These are phyloP conservation scores for Komagataella pastoris DNA, from an alignment of 805 yeast species.

Conservation along the genomic window DNA sequence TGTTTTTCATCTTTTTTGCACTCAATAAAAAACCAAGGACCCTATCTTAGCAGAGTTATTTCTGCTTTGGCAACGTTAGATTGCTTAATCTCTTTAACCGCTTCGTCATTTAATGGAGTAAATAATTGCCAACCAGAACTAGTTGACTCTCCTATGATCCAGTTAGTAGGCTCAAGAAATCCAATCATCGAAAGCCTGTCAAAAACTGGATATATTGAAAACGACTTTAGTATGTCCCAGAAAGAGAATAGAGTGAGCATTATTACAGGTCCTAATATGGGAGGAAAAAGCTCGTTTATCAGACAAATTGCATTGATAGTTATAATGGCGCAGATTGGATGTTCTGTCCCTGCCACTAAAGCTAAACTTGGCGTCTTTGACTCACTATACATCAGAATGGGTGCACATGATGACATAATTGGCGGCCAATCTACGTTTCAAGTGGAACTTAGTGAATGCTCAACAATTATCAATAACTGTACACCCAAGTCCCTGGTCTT, in stretches of 20 bases:
- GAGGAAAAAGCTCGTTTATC: constrained; percentile 72
- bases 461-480: constrained; percentile 36
- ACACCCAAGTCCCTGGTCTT: constrained; percentile 44
- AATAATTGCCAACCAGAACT: constrained; percentile 38
- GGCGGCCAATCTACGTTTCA: constrained; percentile 74
- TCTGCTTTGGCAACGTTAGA: constrained; percentile 43
- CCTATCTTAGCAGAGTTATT: constrained; percentile 27
- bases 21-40: constrained; percentile 23
- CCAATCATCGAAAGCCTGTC: constrained; percentile 17
- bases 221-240: constrained; percentile 38
- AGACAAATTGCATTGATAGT: constrained; percentile 59
- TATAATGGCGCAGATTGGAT: constrained; percentile 68
- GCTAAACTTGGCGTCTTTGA: constrained; percentile 56
- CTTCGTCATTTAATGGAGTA: constrained; percentile 33
- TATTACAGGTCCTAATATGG: constrained; percentile 83
- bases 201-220: constrained; percentile 41
- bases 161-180: constrained; percentile 38
- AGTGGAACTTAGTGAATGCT: constrained; percentile 62
- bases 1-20: constrained; percentile 29
- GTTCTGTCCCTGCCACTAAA: constrained; percentile 53
- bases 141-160: constrained; percentile 30
- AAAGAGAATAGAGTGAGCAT: constrained; percentile 40
- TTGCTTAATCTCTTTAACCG: constrained; percentile 53
- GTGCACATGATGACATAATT: constrained; percentile 69
- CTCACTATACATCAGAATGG: constrained; percentile 46